Evolutionary conservation across 2,329 filamentous ascomycete species (phyloP).

Genomic region (Laburnicola sp.): DNA sequence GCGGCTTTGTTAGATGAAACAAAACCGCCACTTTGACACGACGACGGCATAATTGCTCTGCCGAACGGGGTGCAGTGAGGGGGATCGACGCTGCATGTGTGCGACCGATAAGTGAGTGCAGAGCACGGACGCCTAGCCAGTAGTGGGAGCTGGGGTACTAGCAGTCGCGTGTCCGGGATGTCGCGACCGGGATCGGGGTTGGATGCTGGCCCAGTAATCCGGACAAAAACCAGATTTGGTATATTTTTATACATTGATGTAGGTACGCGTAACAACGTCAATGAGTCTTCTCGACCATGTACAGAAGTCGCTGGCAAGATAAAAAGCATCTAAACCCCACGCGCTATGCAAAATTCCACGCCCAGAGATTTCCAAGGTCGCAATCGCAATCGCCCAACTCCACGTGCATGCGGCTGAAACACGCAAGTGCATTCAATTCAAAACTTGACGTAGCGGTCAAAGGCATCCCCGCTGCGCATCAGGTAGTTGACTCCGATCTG

Average conservation of each 20-base stretch:
- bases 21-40: neutral
- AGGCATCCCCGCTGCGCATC: conserved; percentile 21
- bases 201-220: neutral
- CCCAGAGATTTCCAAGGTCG: neutral
- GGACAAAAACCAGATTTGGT: neutral
- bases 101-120: neutral
- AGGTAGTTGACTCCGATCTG: conserved; percentile 26
- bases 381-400: too few relatives aligned
- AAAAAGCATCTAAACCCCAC: too few relatives aligned
- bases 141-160: too few relatives aligned
- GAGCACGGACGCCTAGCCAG: too few relatives aligned
- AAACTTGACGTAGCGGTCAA: conserved; percentile 26
- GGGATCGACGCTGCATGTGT: neutral
- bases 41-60: neutral
- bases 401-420: neutral
- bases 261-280: too few relatives aligned
- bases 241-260: neutral
- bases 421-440: conserved; percentile 3
- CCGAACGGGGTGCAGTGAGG: neutral
- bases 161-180: neutral
- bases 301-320: too few relatives aligned
- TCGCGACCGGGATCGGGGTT: conserved; percentile 2
- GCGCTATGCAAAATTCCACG: conserved; percentile 3
- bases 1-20: neutral
- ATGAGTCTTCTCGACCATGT: too few relatives aligned